Conservation (phyloP, 768 basidiomycete genomes). For the Calocybe indica region DNA sequence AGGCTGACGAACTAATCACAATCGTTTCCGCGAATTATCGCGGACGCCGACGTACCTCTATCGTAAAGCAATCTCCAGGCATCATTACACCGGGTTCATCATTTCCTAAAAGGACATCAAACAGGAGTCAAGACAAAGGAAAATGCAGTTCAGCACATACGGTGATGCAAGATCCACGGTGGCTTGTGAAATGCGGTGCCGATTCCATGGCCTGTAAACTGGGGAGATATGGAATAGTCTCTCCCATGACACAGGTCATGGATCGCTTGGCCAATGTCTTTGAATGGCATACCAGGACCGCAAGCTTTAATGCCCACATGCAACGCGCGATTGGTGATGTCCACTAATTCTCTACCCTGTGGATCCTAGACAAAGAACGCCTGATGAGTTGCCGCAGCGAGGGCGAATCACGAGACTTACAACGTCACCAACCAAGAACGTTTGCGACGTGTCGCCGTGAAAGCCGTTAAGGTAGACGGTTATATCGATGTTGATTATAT, state of each 20-base stretch:
- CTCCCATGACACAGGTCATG: conserved; percentile 36
- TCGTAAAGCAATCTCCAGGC: conserved; percentile 88
- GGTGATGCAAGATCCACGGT: conserved; percentile 79
- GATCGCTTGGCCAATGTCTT: conserved; percentile 68
- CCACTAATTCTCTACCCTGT: conserved; percentile 59
- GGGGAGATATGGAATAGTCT: conserved; percentile 56
- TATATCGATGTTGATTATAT: conserved; percentile 86
- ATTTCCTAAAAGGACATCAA: conserved; percentile 49
- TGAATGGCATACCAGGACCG: conserved; percentile 65
- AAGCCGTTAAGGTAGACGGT: conserved; percentile 80
- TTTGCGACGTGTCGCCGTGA: conserved; percentile 87
- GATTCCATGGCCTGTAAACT: conserved; percentile 86
- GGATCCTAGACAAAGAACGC: conserved; percentile 48
- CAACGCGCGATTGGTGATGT: conserved; percentile 58
- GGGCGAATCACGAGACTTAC: conserved; percentile 34
- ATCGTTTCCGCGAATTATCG: neutral
- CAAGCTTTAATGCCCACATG: conserved; percentile 69
- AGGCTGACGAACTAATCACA: conserved; percentile 39
- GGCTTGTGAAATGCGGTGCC: conserved; percentile 72
- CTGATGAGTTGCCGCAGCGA: neutral
- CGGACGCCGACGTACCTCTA: conserved; percentile 49
- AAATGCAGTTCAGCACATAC: conserved; percentile 33
- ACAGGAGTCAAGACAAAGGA: neutral
- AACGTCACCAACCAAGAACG: conserved; percentile 76
- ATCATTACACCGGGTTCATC: conserved; percentile 78